phyloP scores from a whole-genome alignment of 1,284 basidiomycete genomes.

The Gomphus bonarii region DNA sequence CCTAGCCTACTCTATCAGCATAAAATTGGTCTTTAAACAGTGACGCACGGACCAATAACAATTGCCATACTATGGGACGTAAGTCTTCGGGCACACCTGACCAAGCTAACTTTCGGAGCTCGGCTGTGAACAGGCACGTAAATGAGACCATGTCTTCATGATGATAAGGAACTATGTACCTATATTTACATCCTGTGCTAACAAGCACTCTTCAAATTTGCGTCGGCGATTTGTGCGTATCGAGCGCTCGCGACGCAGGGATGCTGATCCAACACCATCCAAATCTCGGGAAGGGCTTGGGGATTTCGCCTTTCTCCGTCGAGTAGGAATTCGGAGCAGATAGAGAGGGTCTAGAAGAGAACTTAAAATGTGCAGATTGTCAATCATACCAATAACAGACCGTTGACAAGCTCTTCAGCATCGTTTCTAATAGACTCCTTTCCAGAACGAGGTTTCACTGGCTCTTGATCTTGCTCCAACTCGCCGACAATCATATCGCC shows the following conservation, averaged over 20 bases:
- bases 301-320: not conserved
- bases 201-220: conserved; percentile 65
- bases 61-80: conserved; percentile 89
- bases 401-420: conserved; percentile 22
- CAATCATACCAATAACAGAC: conserved; percentile 13
- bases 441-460: conserved; percentile 27
- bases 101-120: conserved; percentile 90
- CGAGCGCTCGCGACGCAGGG: conserved; percentile 55
- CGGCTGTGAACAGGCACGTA: conserved; percentile 35
- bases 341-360: conserved; percentile 10
- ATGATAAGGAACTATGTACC: conserved; percentile 33
- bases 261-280: conserved; percentile 8
- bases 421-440: conserved; percentile 19
- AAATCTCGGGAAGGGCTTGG: conserved; percentile 11
- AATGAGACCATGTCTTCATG: not conserved
- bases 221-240: conserved; percentile 62
- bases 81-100: conserved; percentile 85
- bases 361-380: not conserved
- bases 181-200: conserved; percentile 64
- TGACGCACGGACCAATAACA: conserved; percentile 68
- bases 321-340: conserved; percentile 11
- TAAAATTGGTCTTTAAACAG: not conserved
- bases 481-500: conserved; percentile 68
- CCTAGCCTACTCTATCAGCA: conserved; percentile 36
- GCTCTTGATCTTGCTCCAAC: conserved; percentile 44